phyloP scores from a whole-genome alignment of 2,329 filamentous ascomycete genomes.

The Diaporthe sp. region DNA sequence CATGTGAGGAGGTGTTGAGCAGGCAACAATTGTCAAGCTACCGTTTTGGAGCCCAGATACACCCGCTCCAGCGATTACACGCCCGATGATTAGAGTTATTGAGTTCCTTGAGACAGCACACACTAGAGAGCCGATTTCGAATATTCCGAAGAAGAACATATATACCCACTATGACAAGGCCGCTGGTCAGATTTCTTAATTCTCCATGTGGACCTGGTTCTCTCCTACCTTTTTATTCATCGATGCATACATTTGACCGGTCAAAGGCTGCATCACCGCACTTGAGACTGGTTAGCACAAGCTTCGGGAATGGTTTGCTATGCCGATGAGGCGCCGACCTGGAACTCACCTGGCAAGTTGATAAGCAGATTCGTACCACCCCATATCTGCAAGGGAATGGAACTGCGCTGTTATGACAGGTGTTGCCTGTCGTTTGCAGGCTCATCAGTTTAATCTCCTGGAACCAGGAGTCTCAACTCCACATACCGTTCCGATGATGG shows the following conservation, averaged over 20 bases:
- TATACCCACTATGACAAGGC: background rate
- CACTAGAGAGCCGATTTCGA: background rate
- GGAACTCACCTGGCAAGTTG: constrained; percentile 1
- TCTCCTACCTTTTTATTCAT: constrained; percentile 4
- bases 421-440: background rate
- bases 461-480: too few species aligned
- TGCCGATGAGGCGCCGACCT: background rate
- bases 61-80: background rate
- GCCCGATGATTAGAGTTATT: constrained; percentile 1
- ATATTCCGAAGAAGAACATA: constrained; percentile 8
- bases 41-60: constrained; percentile 6
- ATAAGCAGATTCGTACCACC: constrained; percentile 16
- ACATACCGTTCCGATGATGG: background rate
- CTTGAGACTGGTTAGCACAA: background rate
- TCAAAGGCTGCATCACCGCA: background rate
- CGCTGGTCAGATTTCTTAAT: background rate
- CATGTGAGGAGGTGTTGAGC: constrained; percentile 3
- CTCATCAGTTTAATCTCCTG: background rate
- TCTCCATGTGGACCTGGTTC: too few species aligned
- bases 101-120: constrained; percentile 3
- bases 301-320: background rate
- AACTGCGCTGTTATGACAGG: constrained; percentile 26
- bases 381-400: constrained; percentile 3
- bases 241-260: background rate
- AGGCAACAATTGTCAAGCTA: background rate